Evolutionary conservation across 148 eudicot genomes (phyloP), one percentile per base, ranked within the genome.

Genomic region (Vaccinium darrowii): DNA sequence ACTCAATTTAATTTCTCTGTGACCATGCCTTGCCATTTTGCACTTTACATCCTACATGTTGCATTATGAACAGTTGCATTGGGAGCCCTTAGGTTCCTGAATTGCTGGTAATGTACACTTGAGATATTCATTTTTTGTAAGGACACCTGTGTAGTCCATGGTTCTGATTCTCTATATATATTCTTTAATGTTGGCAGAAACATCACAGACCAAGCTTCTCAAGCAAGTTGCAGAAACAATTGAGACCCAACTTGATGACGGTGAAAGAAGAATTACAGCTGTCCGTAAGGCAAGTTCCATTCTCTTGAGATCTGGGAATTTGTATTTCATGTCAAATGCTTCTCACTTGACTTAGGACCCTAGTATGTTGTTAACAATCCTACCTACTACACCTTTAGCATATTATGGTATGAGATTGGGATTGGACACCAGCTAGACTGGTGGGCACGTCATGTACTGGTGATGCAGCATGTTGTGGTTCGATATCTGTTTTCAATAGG

Each of bases 151-250:
- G 81, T 63, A 51, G 23, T 78, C 30, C 69, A 69, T 54, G 7
- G 50, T 72, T 71, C 71, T 83, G 54, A 33, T 83, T n/a, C 21
- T 13, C 18, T n/a, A 30, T 39, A 80, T 39, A 80, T 84, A 83
- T 85, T 36, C 71, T 27, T 86, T 84, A 54, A 27, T 71, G 30
- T 67, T 79, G 62, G 36, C 91, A 93, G 98, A 88, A 91, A 83
- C 87, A 76, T 90, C 88, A 33, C 95, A 94, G 82, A 88, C 83
- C 86, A 93, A 91, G 86, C 85, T 92, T 82, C 90, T 95, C 83
- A 86, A 67, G 87, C 94, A 94, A 88, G 91, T 89, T 78, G 94
- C 94, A 88, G 89, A 91, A 88, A 87, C 91, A 56, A 89, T 94
- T 43, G 93, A 93, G 84, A 85, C 78, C 63, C 91, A 91, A 89